Base-by-base conservation (phyloP, 108 stramenopile species). In the Fragilariopsis cylindrus region DNA sequence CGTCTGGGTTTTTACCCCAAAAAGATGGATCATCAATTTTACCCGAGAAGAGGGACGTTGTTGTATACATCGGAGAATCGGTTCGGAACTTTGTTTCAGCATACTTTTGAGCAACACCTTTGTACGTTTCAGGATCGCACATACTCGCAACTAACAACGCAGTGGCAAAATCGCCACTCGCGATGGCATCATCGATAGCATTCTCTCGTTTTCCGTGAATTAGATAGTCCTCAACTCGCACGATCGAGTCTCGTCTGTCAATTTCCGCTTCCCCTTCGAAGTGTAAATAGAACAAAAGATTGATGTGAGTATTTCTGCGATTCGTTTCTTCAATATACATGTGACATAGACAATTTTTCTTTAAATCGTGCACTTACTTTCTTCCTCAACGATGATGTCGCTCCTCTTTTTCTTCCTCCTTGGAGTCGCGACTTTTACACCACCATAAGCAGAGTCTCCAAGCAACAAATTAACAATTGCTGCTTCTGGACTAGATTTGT, bases 11-110 rank as follows among this genome's bases (percentile, higher is more conserved):
- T 39, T 84, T 76, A 15, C 81, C 76, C 81, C 81, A 88, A 62
- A 58, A 54, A n/a, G 65, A 71, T 6, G 78, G 64, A 19, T 83
- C 79, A 42, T 84, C 53, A 12, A 91, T 58, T 49, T 90, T 83
- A 9, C 89, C 79, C 8, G 89, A 85, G 55, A 93, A 90, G 39
- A 93, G 73, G 73, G 89, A 72, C 7, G 86, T 73, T 12, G 82
- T 68, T 19, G 92, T 93, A 57, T 92, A 82, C 57, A 96, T 79
- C 8, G 93, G 92, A 45, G 89, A 89, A n/a, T 88, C 93, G 13
- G 70, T 30, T 7, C 60, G 30, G 16, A 92, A 73, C 41, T 64
- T 72, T 30, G 86, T 82, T 63, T 83, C 80, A 7, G 86, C 85
- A 78, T 81, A 96, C 7, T 80, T 64, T 60, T 58, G 76, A 16